Evolutionary conservation across 208 protist genomes (phyloP), one percentile per base, ranked within the genome.

Genomic region (Leishmania amazonensis): DNA sequence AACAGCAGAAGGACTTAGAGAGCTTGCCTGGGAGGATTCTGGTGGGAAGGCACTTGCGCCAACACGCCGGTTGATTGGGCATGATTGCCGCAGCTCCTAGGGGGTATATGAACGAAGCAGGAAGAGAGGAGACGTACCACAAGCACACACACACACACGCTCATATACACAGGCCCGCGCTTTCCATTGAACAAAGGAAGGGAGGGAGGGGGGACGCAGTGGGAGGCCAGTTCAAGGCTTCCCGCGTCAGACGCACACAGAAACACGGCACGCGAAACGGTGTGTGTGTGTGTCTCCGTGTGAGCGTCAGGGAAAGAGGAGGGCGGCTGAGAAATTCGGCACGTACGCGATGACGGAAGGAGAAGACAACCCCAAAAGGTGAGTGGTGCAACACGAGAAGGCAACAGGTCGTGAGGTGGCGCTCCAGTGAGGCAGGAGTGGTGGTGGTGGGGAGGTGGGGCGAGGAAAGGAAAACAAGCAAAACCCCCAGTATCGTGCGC

Each of bases 1-100:
- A 83, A 68, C 90, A 94, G 76, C 88, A 87, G 2, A 94, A 65
- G 40, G 88, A 83, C 80, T 90, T 82, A 70, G 76, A 92, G 78
- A 85, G 82, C 74, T 78, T 84, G 40, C 88, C 80, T 1, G 86
- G 64, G 40, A 87, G 84, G 15, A 89, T 53, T 60, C 73, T 85
- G 38, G 74, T 7, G 4, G 88, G 83, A 47, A 90, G 81, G 57
- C 75, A 83, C 64, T 68, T 75, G 54, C 81, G 65, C 83, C 84
- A 90, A 35, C 73, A 81, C 0, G 81, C 72, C 40, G 74, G 75
- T 35, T 79, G 76, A 13, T 42, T 78, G 1, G 74, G 77, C 88
- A 91, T 88, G 65, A 45, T 71, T 51, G 42, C 40, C 19, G 31
- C 7, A 21, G 21, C 17, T 28, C 35, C 19, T 2, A 71, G 17